These are phyloP conservation scores for Peronospora destructor DNA, from an alignment of 352 stramenopile genomes.

Conservation along the genomic window DNA sequence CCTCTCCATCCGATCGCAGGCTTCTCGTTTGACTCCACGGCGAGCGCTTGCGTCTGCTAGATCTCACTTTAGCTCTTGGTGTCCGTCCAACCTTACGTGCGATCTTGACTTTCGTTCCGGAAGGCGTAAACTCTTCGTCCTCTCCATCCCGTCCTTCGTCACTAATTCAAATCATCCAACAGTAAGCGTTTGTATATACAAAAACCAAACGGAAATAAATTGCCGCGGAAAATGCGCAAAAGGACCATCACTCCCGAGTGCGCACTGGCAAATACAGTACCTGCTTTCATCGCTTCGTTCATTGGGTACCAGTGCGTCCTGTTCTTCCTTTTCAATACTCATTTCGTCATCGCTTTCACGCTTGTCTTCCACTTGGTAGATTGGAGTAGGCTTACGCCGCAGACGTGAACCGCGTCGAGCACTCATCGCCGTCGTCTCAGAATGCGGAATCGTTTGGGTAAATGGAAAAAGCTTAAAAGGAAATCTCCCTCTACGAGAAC, in stretches of 20 bases:
- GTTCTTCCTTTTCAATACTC: constrained; percentile 14
- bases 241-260: constrained; percentile 22
- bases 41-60: constrained; percentile 25
- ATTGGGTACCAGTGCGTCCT: constrained; percentile 11
- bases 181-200: not conserved
- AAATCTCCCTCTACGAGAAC: constrained; percentile 15
- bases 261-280: constrained; percentile 18
- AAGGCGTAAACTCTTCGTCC: constrained; percentile 33
- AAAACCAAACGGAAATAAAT: constrained; percentile 7
- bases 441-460: constrained; percentile 12
- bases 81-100: constrained; percentile 16
- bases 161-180: not conserved
- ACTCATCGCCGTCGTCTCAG: constrained; percentile 21
- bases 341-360: constrained; percentile 24
- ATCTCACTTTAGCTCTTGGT: constrained; percentile 10
- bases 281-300: constrained; percentile 22
- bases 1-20: constrained; percentile 3
- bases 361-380: constrained; percentile 65
- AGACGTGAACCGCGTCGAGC: constrained; percentile 52
- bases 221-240: constrained; percentile 1
- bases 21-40: constrained; percentile 29
- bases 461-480: constrained; percentile 10
- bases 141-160: constrained; percentile 25
- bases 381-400: constrained; percentile 53
- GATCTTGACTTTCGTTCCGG: constrained; percentile 12